Base-by-base conservation (phyloP, 352 stramenopile genomes). In the Phytophthora podocarpi region DNA sequence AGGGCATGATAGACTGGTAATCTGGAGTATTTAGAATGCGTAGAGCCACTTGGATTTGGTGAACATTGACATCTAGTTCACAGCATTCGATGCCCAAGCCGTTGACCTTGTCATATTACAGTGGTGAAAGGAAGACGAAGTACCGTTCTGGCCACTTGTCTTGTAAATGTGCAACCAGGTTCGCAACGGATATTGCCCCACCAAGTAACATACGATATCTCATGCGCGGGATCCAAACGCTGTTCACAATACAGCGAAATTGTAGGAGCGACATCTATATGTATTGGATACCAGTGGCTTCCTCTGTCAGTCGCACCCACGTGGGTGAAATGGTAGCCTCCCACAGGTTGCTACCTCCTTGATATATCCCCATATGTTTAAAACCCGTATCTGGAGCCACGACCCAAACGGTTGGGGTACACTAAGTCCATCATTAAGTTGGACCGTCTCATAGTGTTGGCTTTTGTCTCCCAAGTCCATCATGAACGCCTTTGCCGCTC, bases 161-260 rank as follows among this genome's bases (percentile, higher is more conserved):
- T n/a, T n/a, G n/a, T n/a, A n/a, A n/a, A n/a, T n/a, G n/a, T n/a
- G n/a, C n/a, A n/a, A n/a, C n/a, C n/a, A n/a, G n/a, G n/a, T n/a
- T n/a, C n/a, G n/a, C n/a, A n/a, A n/a, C n/a, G n/a, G n/a, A n/a
- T n/a, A n/a, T n/a, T n/a, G n/a, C n/a, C n/a, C n/a, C n/a, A n/a
- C n/a, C n/a, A n/a, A n/a, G n/a, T n/a, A n/a, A n/a, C n/a, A n/a
- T n/a, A n/a, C n/a, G n/a, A n/a, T n/a, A n/a, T n/a, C n/a, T n/a
- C n/a, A n/a, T n/a, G n/a, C n/a, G 26, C 9, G 51, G 39, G 11
- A 59, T 16, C 51, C 39, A 59, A 26, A 59, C 13, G 4, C 15
- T 16, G 21, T 59, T 59, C 2, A 59, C 51, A 7, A 59, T 31
- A 18, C 52, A 60, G 5, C 52, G 28, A 18, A 60, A 43, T 49